A percentile compares a stretch with the other conserved stretches of the same genome.
Conservation (phyloP, 1,284 basidiomycete genomes). For the Trichosporon sp. region DNA sequence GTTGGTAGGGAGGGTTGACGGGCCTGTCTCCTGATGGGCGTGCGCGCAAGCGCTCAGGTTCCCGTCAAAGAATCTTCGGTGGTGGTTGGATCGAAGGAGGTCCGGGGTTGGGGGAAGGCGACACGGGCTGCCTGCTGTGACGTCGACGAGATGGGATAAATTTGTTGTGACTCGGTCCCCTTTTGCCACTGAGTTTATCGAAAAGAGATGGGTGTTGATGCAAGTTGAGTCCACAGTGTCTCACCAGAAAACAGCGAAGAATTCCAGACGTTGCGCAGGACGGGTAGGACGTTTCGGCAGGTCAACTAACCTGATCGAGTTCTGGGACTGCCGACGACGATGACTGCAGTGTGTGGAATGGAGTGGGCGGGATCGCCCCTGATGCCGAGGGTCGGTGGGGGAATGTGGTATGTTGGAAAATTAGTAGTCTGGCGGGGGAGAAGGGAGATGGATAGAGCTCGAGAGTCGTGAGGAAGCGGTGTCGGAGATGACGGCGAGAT, state of each 20-base stretch:
- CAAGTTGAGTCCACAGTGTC: constrained; percentile 8
- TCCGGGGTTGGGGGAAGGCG: background rate
- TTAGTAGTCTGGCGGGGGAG: background rate
- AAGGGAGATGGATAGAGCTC: background rate
- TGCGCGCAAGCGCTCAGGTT: constrained; percentile 13
- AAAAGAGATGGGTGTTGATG: background rate
- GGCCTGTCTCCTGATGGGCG: background rate
- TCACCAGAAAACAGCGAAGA: background rate
- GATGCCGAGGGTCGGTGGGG: constrained; percentile 14
- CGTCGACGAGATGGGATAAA: background rate
- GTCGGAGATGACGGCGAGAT: background rate
- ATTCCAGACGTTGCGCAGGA: constrained; percentile 3
- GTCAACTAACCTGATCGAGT: constrained; percentile 11
- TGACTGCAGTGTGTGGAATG: constrained; percentile 19
- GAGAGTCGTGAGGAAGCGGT: background rate
- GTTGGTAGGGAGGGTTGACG: background rate
- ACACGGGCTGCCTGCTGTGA: background rate
- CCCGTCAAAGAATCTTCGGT: background rate
- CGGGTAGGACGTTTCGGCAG: constrained; percentile 8
- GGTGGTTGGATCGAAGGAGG: background rate
- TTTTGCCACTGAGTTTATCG: constrained; percentile 11
- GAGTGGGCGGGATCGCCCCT: constrained; percentile 19
- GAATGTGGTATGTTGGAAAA: constrained; percentile 18
- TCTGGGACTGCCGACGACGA: background rate
- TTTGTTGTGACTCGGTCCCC: constrained; percentile 14